These are phyloP conservation scores for Paramyrothecium sp. DNA, from an alignment of 2,329 filamentous ascomycete species.

Conservation along the genomic window DNA sequence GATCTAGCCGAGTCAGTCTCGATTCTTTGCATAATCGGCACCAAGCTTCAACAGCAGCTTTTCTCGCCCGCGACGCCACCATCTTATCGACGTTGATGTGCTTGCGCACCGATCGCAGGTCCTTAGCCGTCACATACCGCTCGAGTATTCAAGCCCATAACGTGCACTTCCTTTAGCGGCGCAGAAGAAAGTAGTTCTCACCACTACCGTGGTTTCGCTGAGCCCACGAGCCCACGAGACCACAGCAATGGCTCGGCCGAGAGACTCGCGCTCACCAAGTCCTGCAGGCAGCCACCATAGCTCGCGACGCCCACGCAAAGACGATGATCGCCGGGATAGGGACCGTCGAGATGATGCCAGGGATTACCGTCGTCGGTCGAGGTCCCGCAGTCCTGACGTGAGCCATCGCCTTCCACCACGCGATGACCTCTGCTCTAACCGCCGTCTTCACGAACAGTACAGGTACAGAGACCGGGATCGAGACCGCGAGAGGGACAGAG, in stretches of 20 bases:
- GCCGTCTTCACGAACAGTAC: constrained; percentile 40
- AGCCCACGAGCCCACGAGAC: constrained; percentile 39
- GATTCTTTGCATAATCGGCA: background rate
- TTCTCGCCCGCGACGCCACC: background rate
- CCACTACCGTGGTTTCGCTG: constrained; percentile 36
- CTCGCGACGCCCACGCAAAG: constrained; percentile 66
- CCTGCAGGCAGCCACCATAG: constrained; percentile 83
- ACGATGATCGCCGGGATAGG: constrained; percentile 56
- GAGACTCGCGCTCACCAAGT: constrained; percentile 84
- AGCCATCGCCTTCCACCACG: constrained; percentile 30
- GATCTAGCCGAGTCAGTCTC: background rate
- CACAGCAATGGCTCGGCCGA: constrained; percentile 59
- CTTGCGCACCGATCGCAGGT: too few relatives aligned
- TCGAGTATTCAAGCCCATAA: background rate
- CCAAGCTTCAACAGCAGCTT: background rate
- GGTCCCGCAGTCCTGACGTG: constrained; percentile 65
- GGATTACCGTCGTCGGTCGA: constrained; percentile 54
- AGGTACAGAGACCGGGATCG: constrained; percentile 56
- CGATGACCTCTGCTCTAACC: constrained; percentile 37
- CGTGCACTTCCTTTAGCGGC: background rate
- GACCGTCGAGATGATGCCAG: constrained; percentile 49
- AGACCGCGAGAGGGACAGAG: constrained; percentile 51
- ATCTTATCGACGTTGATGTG: background rate
- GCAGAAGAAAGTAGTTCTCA: constrained; percentile 35
- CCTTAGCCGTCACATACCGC: background rate